Base-by-base conservation (phyloP, 1,139 yeast species). In the Taphrina flavorubra region DNA sequence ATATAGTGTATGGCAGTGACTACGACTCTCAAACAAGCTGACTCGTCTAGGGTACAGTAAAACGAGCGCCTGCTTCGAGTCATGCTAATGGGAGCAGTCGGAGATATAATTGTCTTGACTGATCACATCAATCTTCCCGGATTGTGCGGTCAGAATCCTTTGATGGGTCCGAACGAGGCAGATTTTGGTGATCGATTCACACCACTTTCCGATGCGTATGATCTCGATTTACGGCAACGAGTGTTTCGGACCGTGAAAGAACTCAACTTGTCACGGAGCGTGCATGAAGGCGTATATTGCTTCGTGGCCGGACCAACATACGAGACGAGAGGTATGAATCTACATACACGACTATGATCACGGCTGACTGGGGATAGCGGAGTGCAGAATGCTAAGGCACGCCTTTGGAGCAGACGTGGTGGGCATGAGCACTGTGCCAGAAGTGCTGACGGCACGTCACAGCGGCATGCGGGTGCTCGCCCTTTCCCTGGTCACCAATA, bases 381-480 rank as follows among this genome's bases (percentile, higher is more conserved):
- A 94, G 78, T 89, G 89, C n/a, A 82, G 97, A 70, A 83, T 87
- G 83, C 81, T 92, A 60, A 80, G 86, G 71, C 34, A 49, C n/a
- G 74, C 81, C 11, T 74, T 89, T 59, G 98, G 98, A 7, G 97
- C 92, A 61, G 97, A 94, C 78, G 90, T 96, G 0, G 98, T 92
- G 6, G 99, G 99, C 2, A 94, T 94, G 99, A 89, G 97, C 70
- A 94, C 98, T 0, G 97, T 92, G 46, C 97, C 99, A 0, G 99
- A 94, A 78, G 96, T 91, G 1, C 86, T 92, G 72, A 88, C 90
- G 14, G 98, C 97, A 2, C 87, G 97, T 76, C 98, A 94, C 77
- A 84, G 88, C 70, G 96, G 92, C 0, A 78, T 95, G 79, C 83
- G 82, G 72, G 96, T 91, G 3, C 56, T 94, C 71, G 98, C 97